Base-by-base conservation (phyloP, 140 eudicot species). In the Stevia rebaudiana region DNA sequence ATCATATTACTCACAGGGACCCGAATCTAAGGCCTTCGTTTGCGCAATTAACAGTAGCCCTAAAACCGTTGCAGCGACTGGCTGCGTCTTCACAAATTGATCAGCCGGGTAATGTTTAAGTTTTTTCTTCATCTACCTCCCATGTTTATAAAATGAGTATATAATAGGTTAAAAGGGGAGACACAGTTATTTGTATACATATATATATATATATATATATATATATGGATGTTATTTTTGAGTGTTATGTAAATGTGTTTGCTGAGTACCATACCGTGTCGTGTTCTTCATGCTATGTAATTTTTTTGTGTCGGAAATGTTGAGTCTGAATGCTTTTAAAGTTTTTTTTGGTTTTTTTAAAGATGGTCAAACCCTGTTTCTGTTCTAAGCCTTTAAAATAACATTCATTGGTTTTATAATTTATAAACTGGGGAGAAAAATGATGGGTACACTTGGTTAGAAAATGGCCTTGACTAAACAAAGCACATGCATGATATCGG, bases 21-120 rank as follows among this genome's bases (percentile, higher is more conserved):
- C 98, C 98, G 16, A 91, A 88, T 67, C 62, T 87, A 79, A 84
- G 98, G 60, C 98, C 98, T 61, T 91, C 98, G 3, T 91, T 91
- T 75, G 92, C 92, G 10, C 92, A 91, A 77, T 96, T 91, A 5
- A 72, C 82, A 13, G 83, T 79, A 62, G 96, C 98, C 30, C 78
- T 91, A 18, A 91, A 84, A 81, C 83, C 98, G 13, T 69, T 91
- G 80, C 98, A 91, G 77, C 82, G 81, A 44, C 78, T 91, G 68
- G 85, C 75, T 37, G 84, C 73, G 18, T 69, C 87, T 55, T 51
- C 95, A 36, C 71, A 80, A 41, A 63, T 31, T 11, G 98, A 77
- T 48, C 76, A 80, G 68, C 83, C 74, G n/a, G 76, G 31, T 23
- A 80, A 81, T 75, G 73, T 79, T 18, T 75, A 79, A 50, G 84